Conservation (phyloP, 139 green algal species). For the Astrephomene gubernaculifera region DNA sequence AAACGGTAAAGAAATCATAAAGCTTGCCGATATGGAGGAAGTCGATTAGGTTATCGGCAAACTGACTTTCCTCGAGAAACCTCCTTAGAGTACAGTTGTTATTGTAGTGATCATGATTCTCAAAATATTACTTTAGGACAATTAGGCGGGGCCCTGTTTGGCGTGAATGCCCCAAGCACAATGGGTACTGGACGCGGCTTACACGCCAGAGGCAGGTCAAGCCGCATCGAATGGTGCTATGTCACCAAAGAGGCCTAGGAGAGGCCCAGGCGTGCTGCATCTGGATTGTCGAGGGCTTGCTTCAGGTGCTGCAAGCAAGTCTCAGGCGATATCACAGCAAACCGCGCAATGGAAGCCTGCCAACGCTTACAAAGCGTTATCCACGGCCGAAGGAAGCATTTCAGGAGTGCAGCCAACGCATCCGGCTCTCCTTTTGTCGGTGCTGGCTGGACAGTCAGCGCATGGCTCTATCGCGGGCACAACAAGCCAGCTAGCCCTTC, state of each 20-base stretch:
- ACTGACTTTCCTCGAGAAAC: no score
- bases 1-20: background rate
- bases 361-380: background rate
- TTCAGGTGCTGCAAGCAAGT: background rate
- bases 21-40: background rate
- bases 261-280: background rate
- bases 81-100: background rate
- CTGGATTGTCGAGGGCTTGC: background rate
- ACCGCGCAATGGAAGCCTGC: constrained; percentile 10
- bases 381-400: background rate
- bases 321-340: background rate
- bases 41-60: background rate
- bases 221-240: background rate
- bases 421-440: constrained; percentile 6
- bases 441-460: background rate
- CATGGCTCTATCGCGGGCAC: background rate
- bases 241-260: background rate
- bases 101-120: background rate
- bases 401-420: background rate
- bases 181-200: constrained; percentile 24
- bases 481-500: background rate
- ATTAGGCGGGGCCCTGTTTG: background rate
- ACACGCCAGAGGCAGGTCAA: background rate
- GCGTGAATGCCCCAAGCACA: constrained; percentile 9
- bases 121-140: background rate